A percentile compares a stretch with the other conserved stretches of the same genome.
Evolutionary conservation across 371 early-diverging fungal genomes (phyloP).

Genomic region (Mortierella sp.): DNA sequence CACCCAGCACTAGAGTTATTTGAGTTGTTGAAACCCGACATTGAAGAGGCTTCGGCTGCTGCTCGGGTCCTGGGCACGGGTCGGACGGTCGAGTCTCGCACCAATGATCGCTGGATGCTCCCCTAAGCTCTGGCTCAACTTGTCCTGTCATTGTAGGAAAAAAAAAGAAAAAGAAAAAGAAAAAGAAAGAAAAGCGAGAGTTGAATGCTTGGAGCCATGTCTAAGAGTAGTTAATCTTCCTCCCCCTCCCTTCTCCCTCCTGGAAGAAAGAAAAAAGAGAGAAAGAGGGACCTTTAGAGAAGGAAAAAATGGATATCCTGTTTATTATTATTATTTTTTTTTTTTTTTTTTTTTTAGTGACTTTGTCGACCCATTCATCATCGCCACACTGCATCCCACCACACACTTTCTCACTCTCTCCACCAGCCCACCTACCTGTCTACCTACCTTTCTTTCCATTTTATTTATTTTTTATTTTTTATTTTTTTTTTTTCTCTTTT

Average conservation of each 20-base stretch:
- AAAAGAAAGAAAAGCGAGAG: slow-evolving; percentile 1
- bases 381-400: neutral
- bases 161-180: neutral
- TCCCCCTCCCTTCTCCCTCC: no score
- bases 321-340: neutral
- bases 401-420: neutral
- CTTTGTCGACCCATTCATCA: neutral
- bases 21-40: slow-evolving; percentile 22
- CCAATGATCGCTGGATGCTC: no score
- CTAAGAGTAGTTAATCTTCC: no score
- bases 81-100: no score
- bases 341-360: neutral
- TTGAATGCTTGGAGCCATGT: no score
- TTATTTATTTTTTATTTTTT: neutral
- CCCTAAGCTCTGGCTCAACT: no score
- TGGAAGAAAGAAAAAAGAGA: neutral
- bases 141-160: no score
- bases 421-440: neutral
- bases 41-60: slow-evolving; percentile 3
- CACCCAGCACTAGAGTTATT: slow-evolving; percentile 32
- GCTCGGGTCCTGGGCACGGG: no score
- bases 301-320: neutral
- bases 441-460: neutral
- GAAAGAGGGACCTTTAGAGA: neutral
- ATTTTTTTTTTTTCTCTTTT: neutral